Conservation (phyloP, 768 basidiomycete species). For the Gymnopilus dilepis region DNA sequence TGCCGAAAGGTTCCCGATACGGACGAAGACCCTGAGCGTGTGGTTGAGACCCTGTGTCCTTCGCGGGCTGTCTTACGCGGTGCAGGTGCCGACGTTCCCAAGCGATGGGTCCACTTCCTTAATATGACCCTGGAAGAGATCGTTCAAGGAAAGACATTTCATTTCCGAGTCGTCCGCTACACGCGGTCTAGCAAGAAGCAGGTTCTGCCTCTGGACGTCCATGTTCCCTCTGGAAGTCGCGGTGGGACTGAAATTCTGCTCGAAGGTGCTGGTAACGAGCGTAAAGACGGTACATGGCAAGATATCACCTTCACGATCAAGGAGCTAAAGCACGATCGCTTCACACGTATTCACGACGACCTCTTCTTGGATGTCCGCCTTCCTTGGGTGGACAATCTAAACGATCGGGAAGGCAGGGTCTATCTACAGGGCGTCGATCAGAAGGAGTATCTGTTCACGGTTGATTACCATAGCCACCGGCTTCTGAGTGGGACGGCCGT, state of each 20-base stretch:
- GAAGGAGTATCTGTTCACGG: constrained; percentile 47
- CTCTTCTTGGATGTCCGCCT: constrained; percentile 55
- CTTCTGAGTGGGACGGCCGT: constrained; percentile 47
- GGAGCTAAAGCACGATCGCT: constrained; percentile 55
- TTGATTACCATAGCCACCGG: constrained; percentile 52
- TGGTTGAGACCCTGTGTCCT: constrained; percentile 28
- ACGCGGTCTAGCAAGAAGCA: constrained; percentile 49
- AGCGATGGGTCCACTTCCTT: constrained; percentile 50
- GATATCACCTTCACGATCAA: constrained; percentile 65
- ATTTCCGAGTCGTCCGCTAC: constrained; percentile 59
- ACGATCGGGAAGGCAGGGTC: constrained; percentile 48
- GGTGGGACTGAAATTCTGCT: constrained; percentile 60
- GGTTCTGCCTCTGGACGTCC: constrained; percentile 54
- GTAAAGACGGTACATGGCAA: constrained; percentile 58
- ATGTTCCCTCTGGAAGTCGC: constrained; percentile 59
- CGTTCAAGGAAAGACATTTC: constrained; percentile 52
- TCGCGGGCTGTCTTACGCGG: constrained; percentile 23
- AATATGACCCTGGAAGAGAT: constrained; percentile 63
- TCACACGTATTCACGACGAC: constrained; percentile 55
- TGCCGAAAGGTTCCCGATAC: constrained; percentile 6
- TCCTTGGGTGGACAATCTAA: constrained; percentile 56
- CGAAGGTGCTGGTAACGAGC: constrained; percentile 59
- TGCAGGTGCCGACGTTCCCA: constrained; percentile 35
- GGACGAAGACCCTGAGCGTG: constrained; percentile 21
- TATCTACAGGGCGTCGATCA: constrained; percentile 59